phyloP scores from a whole-genome alignment of 2,329 filamentous ascomycete species.

The Verticillium albo-atrum region DNA sequence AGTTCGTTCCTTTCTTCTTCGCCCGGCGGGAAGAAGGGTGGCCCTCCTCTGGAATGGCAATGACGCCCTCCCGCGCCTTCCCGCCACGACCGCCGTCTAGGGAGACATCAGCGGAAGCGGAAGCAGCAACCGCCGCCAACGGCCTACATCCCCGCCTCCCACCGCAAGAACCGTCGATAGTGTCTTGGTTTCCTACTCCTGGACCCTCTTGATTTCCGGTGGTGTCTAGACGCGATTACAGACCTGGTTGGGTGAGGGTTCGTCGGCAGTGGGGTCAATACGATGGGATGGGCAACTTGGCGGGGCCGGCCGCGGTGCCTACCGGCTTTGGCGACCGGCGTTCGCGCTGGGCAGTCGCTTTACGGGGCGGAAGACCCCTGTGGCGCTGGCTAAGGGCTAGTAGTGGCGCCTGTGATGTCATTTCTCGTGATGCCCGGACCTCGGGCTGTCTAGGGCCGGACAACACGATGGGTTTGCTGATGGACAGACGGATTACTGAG shows the following conservation, averaged over 20 bases:
- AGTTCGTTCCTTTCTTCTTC: background rate
- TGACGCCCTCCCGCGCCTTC: background rate
- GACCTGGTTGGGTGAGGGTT: background rate
- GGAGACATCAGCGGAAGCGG: background rate
- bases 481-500: background rate
- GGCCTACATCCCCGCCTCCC: background rate
- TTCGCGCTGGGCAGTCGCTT: too few species aligned
- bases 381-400: background rate
- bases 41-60: background rate
- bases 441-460: background rate
- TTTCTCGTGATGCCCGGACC: background rate
- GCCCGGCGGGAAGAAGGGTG: background rate
- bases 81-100: background rate
- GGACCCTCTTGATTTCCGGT: background rate
- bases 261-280: background rate
- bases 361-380: background rate
- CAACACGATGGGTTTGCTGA: background rate
- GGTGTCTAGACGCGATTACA: background rate
- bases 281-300: background rate
- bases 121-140: background rate
- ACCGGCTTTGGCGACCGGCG: background rate
- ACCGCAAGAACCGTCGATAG: background rate
- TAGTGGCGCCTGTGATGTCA: background rate
- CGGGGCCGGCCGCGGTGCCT: background rate
- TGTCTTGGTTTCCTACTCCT: background rate